Evolutionary conservation across 1,284 basidiomycete species (phyloP).

Genomic region (Ganoderma sinense): DNA sequence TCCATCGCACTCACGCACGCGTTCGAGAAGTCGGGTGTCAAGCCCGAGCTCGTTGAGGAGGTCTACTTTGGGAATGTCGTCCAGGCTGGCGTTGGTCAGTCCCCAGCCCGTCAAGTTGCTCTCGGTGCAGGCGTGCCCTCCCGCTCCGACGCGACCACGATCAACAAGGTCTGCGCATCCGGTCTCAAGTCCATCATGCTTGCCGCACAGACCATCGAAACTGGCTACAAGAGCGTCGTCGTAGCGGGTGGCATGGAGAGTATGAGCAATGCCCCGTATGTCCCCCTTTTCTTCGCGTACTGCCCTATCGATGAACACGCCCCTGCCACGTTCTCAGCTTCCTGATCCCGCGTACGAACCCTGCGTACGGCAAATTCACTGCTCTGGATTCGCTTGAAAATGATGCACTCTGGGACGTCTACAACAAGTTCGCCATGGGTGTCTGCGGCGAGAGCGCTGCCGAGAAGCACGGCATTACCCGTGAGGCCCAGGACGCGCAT

Average conservation of each 20-base stretch:
- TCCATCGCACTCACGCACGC: constrained; percentile 91
- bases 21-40: constrained; percentile 81
- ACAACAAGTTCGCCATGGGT: constrained; percentile 97
- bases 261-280: constrained; percentile 96
- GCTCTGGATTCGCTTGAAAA: constrained; percentile 88
- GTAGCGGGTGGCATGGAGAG: constrained; percentile 97
- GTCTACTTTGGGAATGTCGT: constrained; percentile 98
- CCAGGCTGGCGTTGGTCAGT: constrained; percentile 95
- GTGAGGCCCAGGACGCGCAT: constrained; percentile 89
- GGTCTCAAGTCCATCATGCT: constrained; percentile 96
- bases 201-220: constrained; percentile 89
- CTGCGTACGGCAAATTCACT: constrained; percentile 90
- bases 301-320: constrained; percentile 8
- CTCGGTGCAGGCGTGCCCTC: constrained; percentile 85
- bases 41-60: constrained; percentile 89
- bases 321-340: constrained; percentile 61
- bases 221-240: constrained; percentile 88
- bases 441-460: constrained; percentile 94
- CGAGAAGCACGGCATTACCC: constrained; percentile 83
- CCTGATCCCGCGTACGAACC: constrained; percentile 89
- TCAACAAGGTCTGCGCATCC: constrained; percentile 99
- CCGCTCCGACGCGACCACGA: constrained; percentile 94
- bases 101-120: constrained; percentile 94
- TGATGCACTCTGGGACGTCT: constrained; percentile 96
- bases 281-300: constrained; percentile 28